Base-by-base conservation (phyloP, 371 early-diverging fungal species). In the Mortierella sp. region DNA sequence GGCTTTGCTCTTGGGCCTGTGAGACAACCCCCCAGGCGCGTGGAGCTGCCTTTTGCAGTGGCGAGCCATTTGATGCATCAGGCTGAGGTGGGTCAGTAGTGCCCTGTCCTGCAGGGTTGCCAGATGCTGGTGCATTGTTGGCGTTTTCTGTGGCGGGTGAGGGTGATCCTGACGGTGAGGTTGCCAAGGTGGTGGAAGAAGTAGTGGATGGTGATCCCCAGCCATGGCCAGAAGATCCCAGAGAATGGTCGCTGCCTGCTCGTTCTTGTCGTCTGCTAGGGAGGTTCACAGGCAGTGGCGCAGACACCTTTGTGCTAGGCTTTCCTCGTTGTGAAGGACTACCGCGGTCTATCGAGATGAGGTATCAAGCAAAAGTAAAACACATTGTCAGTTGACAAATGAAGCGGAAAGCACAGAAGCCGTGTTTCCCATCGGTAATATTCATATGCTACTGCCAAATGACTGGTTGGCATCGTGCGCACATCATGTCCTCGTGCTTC, bases 171-270 rank as follows among this genome's bases (percentile, higher is more conserved):
- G 76, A 57, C 16, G 69, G 39, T 46, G 67, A 24, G 8, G 67
- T 31, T 16, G 47, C 60, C 6, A 73, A 56, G 2, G 57, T 58
- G 5, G 65, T 49, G 0, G 68, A 31, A 4, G 76, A 56, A 0
- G 46, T n/a, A 13, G 46, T 43, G n/a, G 66, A 61, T 8, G 76
- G 76, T 0, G 76, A 76, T n/a, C 68, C 76, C 76, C 76, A 76
- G 51, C 65, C 68, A 6, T 68, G 64, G 31, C 61, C 57, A 6
- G 68, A 47, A 19, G 76, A 56, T 2, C 62, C 63, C 9, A 66
- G 54, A 1, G 74, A 67, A 14, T 54, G 27, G 21, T 73, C 74
- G 24, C 53, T 43, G 0, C 76, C 72, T 7, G 50, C 63, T 31
- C 60, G 60, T 39, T 76, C 76, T 3, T 60, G 69, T 2, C 65